Evolutionary conservation across 495 filamentous ascomycete genomes (phyloP).

Genomic region (Cercophora newfieldiana): DNA sequence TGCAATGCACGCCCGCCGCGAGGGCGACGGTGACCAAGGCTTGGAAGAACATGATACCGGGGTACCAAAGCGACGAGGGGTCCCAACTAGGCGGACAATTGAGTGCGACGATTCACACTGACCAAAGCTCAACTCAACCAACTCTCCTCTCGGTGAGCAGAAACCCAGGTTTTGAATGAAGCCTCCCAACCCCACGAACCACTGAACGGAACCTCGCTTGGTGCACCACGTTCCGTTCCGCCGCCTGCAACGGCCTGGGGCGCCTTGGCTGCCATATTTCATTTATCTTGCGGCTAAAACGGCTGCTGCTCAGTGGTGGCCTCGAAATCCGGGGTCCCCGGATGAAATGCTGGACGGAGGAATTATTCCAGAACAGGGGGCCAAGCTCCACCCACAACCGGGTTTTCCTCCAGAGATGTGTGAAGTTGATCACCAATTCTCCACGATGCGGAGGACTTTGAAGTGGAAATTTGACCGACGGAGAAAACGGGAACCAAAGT

Average conservation of each 20-base stretch:
- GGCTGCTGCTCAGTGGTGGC: neutral
- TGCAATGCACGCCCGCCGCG: slow-evolving; percentile 9
- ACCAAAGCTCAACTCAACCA: too few species aligned
- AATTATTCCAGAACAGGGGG: neutral
- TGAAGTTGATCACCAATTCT: too few species aligned
- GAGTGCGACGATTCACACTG: too few species aligned
- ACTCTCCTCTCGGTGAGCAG: too few species aligned
- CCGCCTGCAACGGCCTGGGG: neutral
- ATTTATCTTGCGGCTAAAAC: neutral
- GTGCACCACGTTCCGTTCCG: neutral
- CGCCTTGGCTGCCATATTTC: neutral
- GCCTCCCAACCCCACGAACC: neutral
- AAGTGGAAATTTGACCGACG: too few species aligned
- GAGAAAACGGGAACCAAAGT: too few species aligned
- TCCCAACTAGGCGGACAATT: too few species aligned
- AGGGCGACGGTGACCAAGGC: slow-evolving; percentile 11
- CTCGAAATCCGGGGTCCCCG: neutral
- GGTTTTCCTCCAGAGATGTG: neutral
- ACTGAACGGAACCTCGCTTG: neutral
- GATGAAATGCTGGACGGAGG: neutral
- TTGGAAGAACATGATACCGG: slow-evolving; percentile 7
- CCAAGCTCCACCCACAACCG: neutral
- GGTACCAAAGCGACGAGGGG: too few species aligned
- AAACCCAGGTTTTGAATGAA: neutral
- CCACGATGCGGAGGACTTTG: too few species aligned